phyloP scores from a whole-genome alignment of 768 basidiomycete genomes.

The Termitomyces sp. region DNA sequence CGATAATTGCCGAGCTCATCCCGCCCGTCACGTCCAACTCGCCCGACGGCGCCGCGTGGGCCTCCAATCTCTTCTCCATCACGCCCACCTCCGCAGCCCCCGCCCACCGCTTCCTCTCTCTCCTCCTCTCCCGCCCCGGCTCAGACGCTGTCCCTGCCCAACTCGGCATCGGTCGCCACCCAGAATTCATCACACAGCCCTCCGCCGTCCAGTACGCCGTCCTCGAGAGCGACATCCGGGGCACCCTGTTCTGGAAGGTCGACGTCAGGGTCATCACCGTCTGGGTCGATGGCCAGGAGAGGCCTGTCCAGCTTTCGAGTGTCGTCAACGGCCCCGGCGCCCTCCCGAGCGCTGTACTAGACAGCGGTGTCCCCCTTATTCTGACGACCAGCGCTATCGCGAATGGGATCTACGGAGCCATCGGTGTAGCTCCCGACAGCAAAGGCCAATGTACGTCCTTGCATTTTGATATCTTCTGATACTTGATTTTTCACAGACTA shows the following conservation, averaged over 20 bases:
- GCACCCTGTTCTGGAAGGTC: constrained; percentile 62
- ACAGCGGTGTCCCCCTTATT: constrained; percentile 69
- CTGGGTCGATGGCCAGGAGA: constrained; percentile 45
- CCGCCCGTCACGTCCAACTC: constrained; percentile 44
- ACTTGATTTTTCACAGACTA: constrained; percentile 47
- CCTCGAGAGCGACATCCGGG: constrained; percentile 37
- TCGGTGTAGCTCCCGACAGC: constrained; percentile 53
- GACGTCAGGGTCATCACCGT: constrained; percentile 56
- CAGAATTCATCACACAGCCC: constrained; percentile 52
- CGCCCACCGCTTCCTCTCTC: constrained; percentile 59
- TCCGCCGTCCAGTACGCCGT: constrained; percentile 46
- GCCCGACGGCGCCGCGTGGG: constrained; percentile 64
- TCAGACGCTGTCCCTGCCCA: constrained; percentile 51
- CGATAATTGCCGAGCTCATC: constrained; percentile 54
- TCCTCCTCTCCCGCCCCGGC: constrained; percentile 68
- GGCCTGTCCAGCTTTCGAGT: constrained; percentile 36
- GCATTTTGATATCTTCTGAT: neutral
- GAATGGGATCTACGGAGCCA: constrained; percentile 75
- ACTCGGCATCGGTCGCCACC: constrained; percentile 71
- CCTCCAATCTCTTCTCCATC: constrained; percentile 71
- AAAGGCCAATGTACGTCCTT: constrained; percentile 62
- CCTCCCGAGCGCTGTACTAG: constrained; percentile 65
- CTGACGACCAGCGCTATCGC: constrained; percentile 58
- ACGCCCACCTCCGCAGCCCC: constrained; percentile 53
- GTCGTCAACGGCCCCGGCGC: constrained; percentile 25